Percentiles rank a stretch among this genome's conserved stretches.
Conservation (phyloP, 805 yeast genomes). For the Dipodascus geniculatus region DNA sequence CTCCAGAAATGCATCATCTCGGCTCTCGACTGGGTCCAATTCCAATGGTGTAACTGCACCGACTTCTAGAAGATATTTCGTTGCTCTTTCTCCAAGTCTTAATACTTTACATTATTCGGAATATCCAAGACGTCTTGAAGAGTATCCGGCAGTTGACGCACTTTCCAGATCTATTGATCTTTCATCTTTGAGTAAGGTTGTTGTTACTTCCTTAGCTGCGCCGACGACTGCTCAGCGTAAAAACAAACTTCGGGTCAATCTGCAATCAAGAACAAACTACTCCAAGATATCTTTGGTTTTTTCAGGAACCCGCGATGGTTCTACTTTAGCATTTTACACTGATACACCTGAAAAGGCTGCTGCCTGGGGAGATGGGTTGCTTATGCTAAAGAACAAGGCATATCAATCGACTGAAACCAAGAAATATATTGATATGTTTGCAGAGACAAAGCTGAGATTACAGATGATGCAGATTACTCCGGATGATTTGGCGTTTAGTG, state of each 20-base stretch:
- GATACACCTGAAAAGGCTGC: constrained; percentile 58
- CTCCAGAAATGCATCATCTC: background rate
- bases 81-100: constrained; percentile 57
- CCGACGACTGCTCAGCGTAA: constrained; percentile 10
- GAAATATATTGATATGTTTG: constrained; percentile 33
- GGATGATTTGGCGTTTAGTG: constrained; percentile 14
- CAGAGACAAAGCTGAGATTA: constrained; percentile 35
- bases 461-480: constrained; percentile 36
- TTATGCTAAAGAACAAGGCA: constrained; percentile 33
- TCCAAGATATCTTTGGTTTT: constrained; percentile 42
- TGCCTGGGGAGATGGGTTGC: constrained; percentile 72
- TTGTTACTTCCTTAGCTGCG: constrained; percentile 31
- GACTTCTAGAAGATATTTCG: constrained; percentile 36
- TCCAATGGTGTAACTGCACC: background rate
- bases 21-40: background rate
- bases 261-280: constrained; percentile 45
- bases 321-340: constrained; percentile 48
- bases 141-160: constrained; percentile 40
- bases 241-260: constrained; percentile 37
- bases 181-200: constrained; percentile 32
- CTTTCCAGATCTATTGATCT: constrained; percentile 17
- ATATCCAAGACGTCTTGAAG: constrained; percentile 35
- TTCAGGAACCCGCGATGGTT: constrained; percentile 23
- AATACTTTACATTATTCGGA: constrained; percentile 49
- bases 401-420: constrained; percentile 34